Evolutionary conservation across 352 stramenopile genomes (phyloP).

Genomic region (Peronospora farinosa): DNA sequence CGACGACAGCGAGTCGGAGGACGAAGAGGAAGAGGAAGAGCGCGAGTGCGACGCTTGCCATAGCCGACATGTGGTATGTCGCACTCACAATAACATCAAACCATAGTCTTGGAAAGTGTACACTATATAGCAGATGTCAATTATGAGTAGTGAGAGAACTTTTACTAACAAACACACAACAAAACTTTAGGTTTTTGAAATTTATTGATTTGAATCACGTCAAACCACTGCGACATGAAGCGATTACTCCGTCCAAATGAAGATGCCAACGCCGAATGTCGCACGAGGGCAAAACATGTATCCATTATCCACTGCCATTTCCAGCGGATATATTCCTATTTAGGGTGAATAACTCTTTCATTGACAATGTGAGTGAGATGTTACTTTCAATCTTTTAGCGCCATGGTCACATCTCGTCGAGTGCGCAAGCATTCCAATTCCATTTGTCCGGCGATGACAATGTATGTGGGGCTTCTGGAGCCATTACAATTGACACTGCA

Average conservation of each 20-base stretch:
- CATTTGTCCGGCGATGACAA: slow-evolving; percentile 9
- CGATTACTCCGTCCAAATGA: neutral
- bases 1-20: slow-evolving; percentile 16
- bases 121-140: neutral
- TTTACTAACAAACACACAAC: too few relatives aligned
- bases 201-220: neutral
- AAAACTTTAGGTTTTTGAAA: too few relatives aligned
- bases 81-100: slow-evolving; percentile 20
- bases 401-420: slow-evolving; percentile 17
- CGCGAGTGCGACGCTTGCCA: slow-evolving; percentile 29
- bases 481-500: slow-evolving; percentile 21
- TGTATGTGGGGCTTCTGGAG: slow-evolving; percentile 28
- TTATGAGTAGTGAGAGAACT: slow-evolving; percentile 3
- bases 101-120: slow-evolving; percentile 10
- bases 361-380: neutral
- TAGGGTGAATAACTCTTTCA: too few relatives aligned
- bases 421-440: slow-evolving; percentile 16
- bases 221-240: neutral
- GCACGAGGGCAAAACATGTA: too few relatives aligned
- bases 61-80: slow-evolving; percentile 28
- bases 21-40: slow-evolving; percentile 25
- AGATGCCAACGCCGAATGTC: neutral
- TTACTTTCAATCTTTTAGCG: slow-evolving; percentile 2
- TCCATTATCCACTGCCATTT: too few relatives aligned
- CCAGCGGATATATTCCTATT: too few relatives aligned